phyloP scores from a whole-genome alignment of 768 basidiomycete genomes.

The Gymnopilus dilepis region DNA sequence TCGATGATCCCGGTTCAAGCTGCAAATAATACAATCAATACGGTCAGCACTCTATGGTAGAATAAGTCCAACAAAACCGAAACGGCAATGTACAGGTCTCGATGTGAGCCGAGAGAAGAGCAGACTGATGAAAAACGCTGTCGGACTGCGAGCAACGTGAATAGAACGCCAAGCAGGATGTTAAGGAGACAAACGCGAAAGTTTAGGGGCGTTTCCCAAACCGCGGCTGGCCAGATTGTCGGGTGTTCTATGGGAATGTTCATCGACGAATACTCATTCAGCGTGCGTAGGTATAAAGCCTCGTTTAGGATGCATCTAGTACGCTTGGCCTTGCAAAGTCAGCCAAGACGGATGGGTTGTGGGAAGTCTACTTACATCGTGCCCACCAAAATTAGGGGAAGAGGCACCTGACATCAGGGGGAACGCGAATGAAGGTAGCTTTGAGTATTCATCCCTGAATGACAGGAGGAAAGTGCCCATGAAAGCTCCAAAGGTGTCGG shows the following conservation, averaged over 20 bases:
- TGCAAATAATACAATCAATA: slow-evolving; percentile 20
- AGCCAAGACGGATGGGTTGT: slow-evolving; percentile 11
- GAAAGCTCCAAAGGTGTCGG: slow-evolving; percentile 69
- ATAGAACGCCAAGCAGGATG: slow-evolving; percentile 13
- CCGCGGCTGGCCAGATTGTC: slow-evolving; percentile 43
- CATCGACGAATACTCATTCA: slow-evolving; percentile 54
- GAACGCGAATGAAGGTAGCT: slow-evolving; percentile 61
- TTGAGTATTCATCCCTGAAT: slow-evolving; percentile 72
- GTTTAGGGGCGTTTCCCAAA: slow-evolving; percentile 20
- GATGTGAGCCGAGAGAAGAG: slow-evolving; percentile 61
- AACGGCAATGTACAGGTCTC: slow-evolving; percentile 64
- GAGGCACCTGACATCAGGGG: slow-evolving; percentile 57
- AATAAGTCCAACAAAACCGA: slow-evolving; percentile 45
- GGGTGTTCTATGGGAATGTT: slow-evolving; percentile 56
- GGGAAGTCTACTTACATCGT: slow-evolving; percentile 47
- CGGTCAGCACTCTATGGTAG: slow-evolving; percentile 6
- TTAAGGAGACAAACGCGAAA: slow-evolving; percentile 19
- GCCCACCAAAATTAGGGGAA: slow-evolving; percentile 37
- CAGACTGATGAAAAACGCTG: slow-evolving; percentile 55
- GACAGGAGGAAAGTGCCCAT: slow-evolving; percentile 58
- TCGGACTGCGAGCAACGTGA: slow-evolving; percentile 29
- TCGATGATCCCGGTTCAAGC: slow-evolving; percentile 34
- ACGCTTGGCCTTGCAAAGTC: slow-evolving; percentile 36
- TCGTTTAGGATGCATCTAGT: slow-evolving; percentile 62
- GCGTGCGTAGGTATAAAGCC: slow-evolving; percentile 57